Evolutionary conservation across 2,329 filamentous ascomycete genomes (phyloP).

Genomic region (Colletotrichum simmondsii): DNA sequence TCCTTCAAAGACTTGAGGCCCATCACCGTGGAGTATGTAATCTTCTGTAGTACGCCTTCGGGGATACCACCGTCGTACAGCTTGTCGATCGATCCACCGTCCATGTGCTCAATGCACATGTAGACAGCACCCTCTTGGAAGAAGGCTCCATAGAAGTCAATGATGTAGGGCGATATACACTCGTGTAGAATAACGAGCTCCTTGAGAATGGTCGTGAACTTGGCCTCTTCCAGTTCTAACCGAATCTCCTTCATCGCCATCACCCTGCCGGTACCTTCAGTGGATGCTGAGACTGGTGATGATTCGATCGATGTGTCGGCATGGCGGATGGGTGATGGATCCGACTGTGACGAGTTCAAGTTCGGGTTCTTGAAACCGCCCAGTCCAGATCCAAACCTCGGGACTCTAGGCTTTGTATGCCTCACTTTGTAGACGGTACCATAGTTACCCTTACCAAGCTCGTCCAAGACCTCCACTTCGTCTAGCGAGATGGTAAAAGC

Average conservation of each 20-base stretch:
- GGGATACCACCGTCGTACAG: constrained; percentile 91
- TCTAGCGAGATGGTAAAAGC: constrained; percentile 95
- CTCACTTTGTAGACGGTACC: constrained; percentile 97
- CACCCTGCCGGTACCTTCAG: constrained; percentile 73
- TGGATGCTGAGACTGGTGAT: constrained; percentile 40
- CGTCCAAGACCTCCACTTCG: constrained; percentile 91
- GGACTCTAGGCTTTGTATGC: constrained; percentile 75
- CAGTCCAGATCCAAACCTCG: constrained; percentile 69
- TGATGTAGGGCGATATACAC: constrained; percentile 94
- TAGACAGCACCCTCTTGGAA: constrained; percentile 99
- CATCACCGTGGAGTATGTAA: constrained; percentile 89
- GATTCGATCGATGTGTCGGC: constrained; percentile 40
- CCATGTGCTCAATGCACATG: constrained; percentile 99
- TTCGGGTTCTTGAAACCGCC: constrained; percentile 57
- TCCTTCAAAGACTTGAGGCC: constrained; percentile 95
- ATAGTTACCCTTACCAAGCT: constrained; percentile 97
- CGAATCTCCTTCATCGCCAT: constrained; percentile 99
- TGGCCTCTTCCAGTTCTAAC: constrained; percentile 93
- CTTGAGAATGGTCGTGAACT: constrained; percentile 97
- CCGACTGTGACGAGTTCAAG: constrained; percentile 49
- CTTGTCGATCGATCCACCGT: constrained; percentile 97
- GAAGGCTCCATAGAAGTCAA: constrained; percentile 98
- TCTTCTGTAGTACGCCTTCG: constrained; percentile 87
- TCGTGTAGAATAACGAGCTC: constrained; percentile 96
- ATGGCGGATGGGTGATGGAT: constrained; percentile 44